Evolutionary conservation across 2,329 filamentous ascomycete genomes (phyloP), one percentile per base, ranked within the genome.

Genomic region (Tolypocladium guangdongense): DNA sequence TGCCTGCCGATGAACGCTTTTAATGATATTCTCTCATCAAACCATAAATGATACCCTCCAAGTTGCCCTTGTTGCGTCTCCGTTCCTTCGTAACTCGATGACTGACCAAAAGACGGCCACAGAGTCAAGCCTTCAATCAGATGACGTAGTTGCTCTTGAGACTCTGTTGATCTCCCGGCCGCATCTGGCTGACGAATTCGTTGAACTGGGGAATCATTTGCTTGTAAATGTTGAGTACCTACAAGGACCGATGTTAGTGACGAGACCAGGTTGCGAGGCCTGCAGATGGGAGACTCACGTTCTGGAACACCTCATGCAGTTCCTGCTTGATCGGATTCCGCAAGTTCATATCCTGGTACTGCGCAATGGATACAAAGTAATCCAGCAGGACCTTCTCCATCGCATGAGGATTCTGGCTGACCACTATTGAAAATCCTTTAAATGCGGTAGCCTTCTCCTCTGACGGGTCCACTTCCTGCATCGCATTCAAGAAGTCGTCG

Each of bases 391-490:
- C 87, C 60, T 86, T 86, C 71, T 97, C 93, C 82, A 99, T 92
- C 2, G 90, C 90, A 65, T 90, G 82, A 0, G 93, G 93, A 63
- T 97, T 97, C 64, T 84, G 82, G 57, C 87, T 80, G 4, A 97
- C 87, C 49, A 95, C 80, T 60, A 87, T 79, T 52, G 88, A 88
- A 71, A 99, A 96, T 0, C 93, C 93, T 63, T 89, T 84, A 68
- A 97, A 89, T 0, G 93, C 92, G 30, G 91, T 91, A 1, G 88
- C 90, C 73, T 99, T 99, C 71, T 99, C 93, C 56, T 95, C 88
- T 2, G 90, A 92, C 63, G 88, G 86, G 51, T 90, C 86, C 35
- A 97, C 86, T 58, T 90, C 87, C 56, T 83, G 81, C 80, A 99
- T 95, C 3, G 86, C 83, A 51, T 76, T 78, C 52, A 99, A 72